phyloP scores from a whole-genome alignment of 106 monocot genomes.

The Dioscorea alata region DNA sequence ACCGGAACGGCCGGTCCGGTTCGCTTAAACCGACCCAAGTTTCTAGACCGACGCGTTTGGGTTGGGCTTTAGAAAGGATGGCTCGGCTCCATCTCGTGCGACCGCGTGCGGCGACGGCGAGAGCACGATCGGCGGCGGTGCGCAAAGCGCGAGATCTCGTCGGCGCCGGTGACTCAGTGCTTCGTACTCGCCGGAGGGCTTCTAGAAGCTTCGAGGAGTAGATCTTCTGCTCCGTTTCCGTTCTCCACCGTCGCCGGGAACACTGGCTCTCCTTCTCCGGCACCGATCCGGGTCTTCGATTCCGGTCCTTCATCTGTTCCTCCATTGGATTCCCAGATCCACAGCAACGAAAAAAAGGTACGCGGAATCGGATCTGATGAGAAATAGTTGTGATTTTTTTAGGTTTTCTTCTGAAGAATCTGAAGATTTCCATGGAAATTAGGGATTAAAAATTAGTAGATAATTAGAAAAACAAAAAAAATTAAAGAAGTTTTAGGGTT shows the following conservation, averaged over 20 bases:
- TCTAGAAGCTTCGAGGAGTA: slow-evolving; percentile 82
- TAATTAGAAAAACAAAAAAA: no score
- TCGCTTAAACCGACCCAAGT: neutral
- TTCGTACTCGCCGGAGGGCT: slow-evolving; percentile 64
- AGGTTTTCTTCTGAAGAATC: neutral
- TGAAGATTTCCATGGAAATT: neutral
- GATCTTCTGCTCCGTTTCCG: slow-evolving; percentile 31
- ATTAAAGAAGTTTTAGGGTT: no score
- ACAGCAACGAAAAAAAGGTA: neutral
- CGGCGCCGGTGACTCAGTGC: slow-evolving; percentile 5
- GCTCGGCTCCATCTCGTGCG: slow-evolving; percentile 65
- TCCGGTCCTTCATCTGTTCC: neutral
- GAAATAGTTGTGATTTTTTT: no score
- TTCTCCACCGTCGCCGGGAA: slow-evolving; percentile 34
- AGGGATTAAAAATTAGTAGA: no score
- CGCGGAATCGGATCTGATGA: no score
- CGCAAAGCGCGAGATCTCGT: slow-evolving; percentile 48
- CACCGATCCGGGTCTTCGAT: neutral
- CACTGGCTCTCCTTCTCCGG: slow-evolving; percentile 1
- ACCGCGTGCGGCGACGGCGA: slow-evolving; percentile 65
- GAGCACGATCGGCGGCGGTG: slow-evolving; percentile 77
- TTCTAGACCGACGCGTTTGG: neutral
- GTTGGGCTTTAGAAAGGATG: slow-evolving; percentile 16
- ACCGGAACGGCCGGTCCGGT: neutral
- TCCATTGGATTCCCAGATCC: slow-evolving; percentile 2